Conservation (phyloP, 208 protist genomes). For the Leptomonas pyrrhocoris region DNA sequence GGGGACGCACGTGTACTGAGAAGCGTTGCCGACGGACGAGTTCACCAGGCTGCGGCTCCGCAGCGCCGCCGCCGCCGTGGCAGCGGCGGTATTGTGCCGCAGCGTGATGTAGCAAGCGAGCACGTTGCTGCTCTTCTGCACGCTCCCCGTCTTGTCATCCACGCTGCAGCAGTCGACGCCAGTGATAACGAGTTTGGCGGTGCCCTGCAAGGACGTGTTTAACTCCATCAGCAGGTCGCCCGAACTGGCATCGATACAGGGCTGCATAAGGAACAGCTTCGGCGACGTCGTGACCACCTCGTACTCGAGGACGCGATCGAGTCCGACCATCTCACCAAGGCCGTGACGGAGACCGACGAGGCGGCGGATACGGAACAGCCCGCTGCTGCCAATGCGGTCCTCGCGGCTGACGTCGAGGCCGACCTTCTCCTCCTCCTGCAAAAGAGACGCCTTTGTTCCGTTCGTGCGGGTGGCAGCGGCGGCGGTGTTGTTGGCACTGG, state of each 20-base stretch:
- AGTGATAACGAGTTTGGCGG: conserved; percentile 38
- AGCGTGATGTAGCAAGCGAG: conserved; percentile 39
- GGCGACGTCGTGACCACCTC: conserved; percentile 36
- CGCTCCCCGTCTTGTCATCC: conserved; percentile 23
- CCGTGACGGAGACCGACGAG: conserved; percentile 58
- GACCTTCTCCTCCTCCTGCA: conserved; percentile 25
- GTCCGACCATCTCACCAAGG: conserved; percentile 58
- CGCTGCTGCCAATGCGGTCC: conserved; percentile 37
- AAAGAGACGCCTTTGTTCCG: neutral
- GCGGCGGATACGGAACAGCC: conserved; percentile 43
- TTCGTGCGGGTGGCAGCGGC: neutral
- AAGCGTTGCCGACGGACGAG: neutral
- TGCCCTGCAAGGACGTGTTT: conserved; percentile 58
- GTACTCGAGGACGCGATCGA: conserved; percentile 75
- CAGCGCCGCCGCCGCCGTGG: neutral
- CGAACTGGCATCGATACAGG: conserved; percentile 39
- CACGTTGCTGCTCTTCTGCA: conserved; percentile 53
- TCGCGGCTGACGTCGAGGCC: conserved; percentile 26
- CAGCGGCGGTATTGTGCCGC: conserved; percentile 20
- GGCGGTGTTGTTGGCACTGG: neutral
- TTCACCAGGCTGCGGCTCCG: conserved; percentile 7
- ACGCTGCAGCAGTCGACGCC: conserved; percentile 64
- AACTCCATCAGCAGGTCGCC: conserved; percentile 56
- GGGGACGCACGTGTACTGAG: conserved; percentile 20
- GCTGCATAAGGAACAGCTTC: conserved; percentile 47